Evolutionary conservation across 371 early-diverging fungal species (phyloP), one percentile per base, ranked within the genome.

Genomic region (Parasitella parasitica): DNA sequence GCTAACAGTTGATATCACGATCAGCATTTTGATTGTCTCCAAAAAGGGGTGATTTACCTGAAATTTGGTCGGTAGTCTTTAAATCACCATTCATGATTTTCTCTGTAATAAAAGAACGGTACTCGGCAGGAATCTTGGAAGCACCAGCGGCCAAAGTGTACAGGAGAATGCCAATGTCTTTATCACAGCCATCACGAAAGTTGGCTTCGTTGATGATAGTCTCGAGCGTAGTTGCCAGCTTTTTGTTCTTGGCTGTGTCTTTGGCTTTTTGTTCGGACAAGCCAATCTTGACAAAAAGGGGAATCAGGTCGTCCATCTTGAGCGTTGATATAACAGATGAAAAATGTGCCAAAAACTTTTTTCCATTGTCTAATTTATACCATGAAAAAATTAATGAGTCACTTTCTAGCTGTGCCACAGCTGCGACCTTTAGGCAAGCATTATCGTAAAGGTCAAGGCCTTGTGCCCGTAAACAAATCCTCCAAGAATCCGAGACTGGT

Each of bases 201-300:
- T 88, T 86, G 7, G 92, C 90, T 52, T 90, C 80, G 54, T 78
- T 67, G 51, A 89, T 88, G 24, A 81, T 77, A 27, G 60, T 71
- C 60, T 86, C 87, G 30, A 98, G 84, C 15, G 83, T 81, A 3
- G 93, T 89, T 6, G 93, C 89, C 8, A 97, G 76, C 74, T 97
- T 97, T 75, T 95, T 95, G 83, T 98, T 97, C 64, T 88, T 90
- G 39, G 90, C 94, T 0, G 97, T 95, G 68, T 97, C 97, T 74
- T 91, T 90, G 55, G 97, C 97, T 74, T 96, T 95, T 64, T 86
- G 85, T 67, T 92, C 92, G 54, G 90, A 85, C 41, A 98, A 82
- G 13, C 98, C 98, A 64, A 97, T 93, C 58, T 83, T 82, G 67
- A 86, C 82, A 80, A 97, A 96, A 63, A 91, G 79, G 18, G 71